phyloP scores from a whole-genome alignment of 2,329 filamentous ascomycete species.

The Keithomyces neogunnii region DNA sequence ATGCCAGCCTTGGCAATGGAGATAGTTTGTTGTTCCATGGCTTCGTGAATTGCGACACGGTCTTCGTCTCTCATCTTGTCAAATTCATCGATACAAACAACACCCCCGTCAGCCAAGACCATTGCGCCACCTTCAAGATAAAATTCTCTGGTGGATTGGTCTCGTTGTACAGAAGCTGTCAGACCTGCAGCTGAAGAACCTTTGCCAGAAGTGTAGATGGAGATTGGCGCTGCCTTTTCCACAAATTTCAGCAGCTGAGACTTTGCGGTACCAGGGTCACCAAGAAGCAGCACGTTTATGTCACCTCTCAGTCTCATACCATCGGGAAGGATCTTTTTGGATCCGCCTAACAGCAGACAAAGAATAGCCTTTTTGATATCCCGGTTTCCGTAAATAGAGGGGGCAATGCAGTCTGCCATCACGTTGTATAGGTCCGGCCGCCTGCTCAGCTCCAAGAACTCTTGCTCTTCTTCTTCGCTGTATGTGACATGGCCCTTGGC shows the following conservation, averaged over 20 bases:
- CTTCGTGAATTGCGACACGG: constrained; percentile 95
- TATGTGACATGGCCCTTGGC: constrained; percentile 78
- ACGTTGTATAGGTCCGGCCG: constrained; percentile 85
- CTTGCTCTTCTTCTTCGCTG: constrained; percentile 92
- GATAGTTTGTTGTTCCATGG: constrained; percentile 99
- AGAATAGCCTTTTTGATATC: constrained; percentile 98
- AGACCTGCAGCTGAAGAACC: constrained; percentile 96
- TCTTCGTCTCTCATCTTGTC: constrained; percentile 99
- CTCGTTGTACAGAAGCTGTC: constrained; percentile 91
- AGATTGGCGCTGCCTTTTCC: constrained; percentile 90
- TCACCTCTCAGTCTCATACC: constrained; percentile 97
- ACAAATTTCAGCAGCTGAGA: constrained; percentile 97
- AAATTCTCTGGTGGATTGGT: constrained; percentile 87
- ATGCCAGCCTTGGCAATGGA: constrained; percentile 98
- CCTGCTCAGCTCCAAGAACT: constrained; percentile 85
- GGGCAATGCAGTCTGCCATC: constrained; percentile 87
- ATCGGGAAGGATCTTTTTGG: constrained; percentile 94
- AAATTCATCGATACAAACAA: constrained; percentile 98
- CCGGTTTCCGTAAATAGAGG: constrained; percentile 90
- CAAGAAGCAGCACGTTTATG: constrained; percentile 93
- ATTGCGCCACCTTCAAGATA: constrained; percentile 97
- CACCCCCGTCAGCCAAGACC: constrained; percentile 93
- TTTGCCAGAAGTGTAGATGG: constrained; percentile 98
- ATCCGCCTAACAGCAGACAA: constrained; percentile 86
- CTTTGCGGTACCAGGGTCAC: constrained; percentile 96